Evolutionary conservation across 2,329 filamentous ascomycete genomes (phyloP), one percentile per base, ranked within the genome.

Genomic region (Colletotrichum graminicola): DNA sequence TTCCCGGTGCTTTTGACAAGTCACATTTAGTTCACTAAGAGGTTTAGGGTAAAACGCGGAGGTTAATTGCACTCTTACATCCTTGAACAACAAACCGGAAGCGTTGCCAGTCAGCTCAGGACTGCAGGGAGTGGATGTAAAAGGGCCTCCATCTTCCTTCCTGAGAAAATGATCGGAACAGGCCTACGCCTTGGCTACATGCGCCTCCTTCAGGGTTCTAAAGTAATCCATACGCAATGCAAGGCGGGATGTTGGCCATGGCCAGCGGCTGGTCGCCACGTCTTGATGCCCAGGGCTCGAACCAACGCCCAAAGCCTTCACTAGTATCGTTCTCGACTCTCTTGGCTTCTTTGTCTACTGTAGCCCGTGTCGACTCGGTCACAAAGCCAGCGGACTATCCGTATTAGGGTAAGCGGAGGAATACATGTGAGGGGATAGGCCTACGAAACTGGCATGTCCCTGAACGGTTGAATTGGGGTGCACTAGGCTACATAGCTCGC

Each of bases 221-320:
- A 66, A 60, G 67, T 62, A 47, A 63, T 62, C 51, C 61, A 49
- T 52, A 71, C 63, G 70, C 61, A 72, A 71, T 74, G 73, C 66
- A 74, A 63, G 57, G 70, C 62, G 66, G 70, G 62, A 66, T 66
- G 61, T 36, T 39, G 56, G 59, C 29, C 59, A 72, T 56, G 73
- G 72, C 73, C 73, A 75, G 73, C 71, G 66, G 73, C 61, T 56
- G 72, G 70, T 29, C 63, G 73, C 73, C 73, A 75, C 73, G 73
- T 75, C 71, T 63, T 65, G 55, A 64, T 67, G 71, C 60, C 60
- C 56, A 62, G 56, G 61, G 55, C 61, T 67, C 43, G 34, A 54
- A 62, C 70, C 70, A 71, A 62, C 56, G 62, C 61, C 56, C 36
- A 47, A 62, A 34, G 34, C 14, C 43, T 72, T 71, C 16, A 7